Percentiles rank a stretch among this genome's conserved stretches.
Conservation (phyloP, 23 red algal species). For the Gracilaria domingensis region DNA sequence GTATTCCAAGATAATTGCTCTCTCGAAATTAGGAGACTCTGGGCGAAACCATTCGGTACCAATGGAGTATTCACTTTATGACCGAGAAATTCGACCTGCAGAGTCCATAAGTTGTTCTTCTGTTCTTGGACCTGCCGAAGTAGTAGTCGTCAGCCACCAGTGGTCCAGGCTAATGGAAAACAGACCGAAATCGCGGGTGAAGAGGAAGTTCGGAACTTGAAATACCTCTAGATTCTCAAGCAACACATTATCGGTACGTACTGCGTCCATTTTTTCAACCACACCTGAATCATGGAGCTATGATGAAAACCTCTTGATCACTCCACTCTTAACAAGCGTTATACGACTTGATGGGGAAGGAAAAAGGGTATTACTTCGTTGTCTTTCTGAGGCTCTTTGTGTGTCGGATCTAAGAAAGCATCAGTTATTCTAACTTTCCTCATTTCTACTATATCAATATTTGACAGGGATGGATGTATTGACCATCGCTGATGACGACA, state of each 20-base stretch:
- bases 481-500: too few species aligned
- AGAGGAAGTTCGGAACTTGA: constrained; percentile 33
- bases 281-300: background rate
- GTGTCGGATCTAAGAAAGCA: background rate
- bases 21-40: background rate
- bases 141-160: constrained; percentile 5
- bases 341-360: constrained; percentile 13
- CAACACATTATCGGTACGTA: background rate
- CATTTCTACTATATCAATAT: background rate
- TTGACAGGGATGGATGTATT: background rate
- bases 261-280: background rate
- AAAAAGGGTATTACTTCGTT: constrained; percentile 48
- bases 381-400: constrained; percentile 30
- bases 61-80: background rate
- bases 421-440: background rate
- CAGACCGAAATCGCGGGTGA: background rate
- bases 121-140: constrained; percentile 7
- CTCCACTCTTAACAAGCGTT: constrained; percentile 23
- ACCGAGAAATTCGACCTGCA: background rate
- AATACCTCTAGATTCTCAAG: background rate
- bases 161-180: background rate
- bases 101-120: background rate
- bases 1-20: background rate
- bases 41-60: background rate
- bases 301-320: constrained; percentile 49